Evolutionary conservation across 192 early-diverging fungal species (phyloP).

Genomic region (Umbelopsis sp.): DNA sequence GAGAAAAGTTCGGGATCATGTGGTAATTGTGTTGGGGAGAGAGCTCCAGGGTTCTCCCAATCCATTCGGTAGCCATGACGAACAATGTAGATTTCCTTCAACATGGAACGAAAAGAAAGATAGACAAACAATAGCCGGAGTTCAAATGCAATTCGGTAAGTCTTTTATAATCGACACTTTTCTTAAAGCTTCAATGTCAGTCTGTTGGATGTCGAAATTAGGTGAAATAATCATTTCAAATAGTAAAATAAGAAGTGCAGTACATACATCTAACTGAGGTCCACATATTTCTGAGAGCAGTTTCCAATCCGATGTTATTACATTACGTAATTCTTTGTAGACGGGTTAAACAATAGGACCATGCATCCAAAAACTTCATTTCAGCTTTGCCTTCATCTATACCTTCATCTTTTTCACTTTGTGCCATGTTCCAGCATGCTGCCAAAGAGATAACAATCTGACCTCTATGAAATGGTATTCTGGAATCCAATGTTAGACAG

Average conservation of each 20-base stretch:
- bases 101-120: conserved; percentile 17
- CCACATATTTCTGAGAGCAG: conserved; percentile 6
- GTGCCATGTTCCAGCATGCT: background rate
- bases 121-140: conserved; percentile 16
- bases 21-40: conserved; percentile 27
- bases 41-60: conserved; percentile 27
- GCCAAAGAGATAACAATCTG: background rate
- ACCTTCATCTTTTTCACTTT: background rate
- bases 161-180: background rate
- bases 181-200: background rate
- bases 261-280: conserved; percentile 1
- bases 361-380: background rate
- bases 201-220: background rate
- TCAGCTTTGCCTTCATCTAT: background rate
- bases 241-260: no score
- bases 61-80: conserved; percentile 40
- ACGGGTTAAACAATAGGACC: no score
- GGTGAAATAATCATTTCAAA: no score
- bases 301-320: background rate
- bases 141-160: background rate
- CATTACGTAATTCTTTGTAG: background rate
- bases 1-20: conserved; percentile 27
- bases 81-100: conserved; percentile 36
- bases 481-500: background rate
- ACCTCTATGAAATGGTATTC: background rate